Evolutionary conservation across 1,139 yeast genomes (phyloP), one percentile per base, ranked within the genome.

Genomic region (Yamadazyma conglobata): DNA sequence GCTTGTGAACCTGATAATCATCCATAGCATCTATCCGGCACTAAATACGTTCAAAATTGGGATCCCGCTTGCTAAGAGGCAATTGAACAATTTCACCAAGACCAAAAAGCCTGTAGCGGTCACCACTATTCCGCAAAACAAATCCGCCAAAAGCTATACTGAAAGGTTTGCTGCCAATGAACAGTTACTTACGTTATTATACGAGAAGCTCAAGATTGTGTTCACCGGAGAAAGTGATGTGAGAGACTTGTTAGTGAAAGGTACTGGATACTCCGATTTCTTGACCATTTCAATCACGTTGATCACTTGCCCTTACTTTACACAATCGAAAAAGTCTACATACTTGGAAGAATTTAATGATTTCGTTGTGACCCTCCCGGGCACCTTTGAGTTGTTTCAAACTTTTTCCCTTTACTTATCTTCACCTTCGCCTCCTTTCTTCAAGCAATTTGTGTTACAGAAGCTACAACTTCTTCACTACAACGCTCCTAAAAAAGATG

Each of bases 261-360:
- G 93, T 0, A 78, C 88, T 0, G 95, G 91, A 2, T 75, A 68
- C 38, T 72, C 87, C 0, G 95, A 86, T 50, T 69, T 79, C 21
- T 47, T 86, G 11, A 70, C 79, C 0, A 68, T 76, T 1, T 48
- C 82, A 0, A 56, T 79, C n/a, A 70, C 76, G 1, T 54, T 84
- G 24, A 58, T 64, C 3, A 62, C 70, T 6, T 52, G 67, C 33
- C 77, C 78, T 2, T 42, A 50, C 23, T 51, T 60, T 26, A 37
- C 37, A 7, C 26, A 31, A 8, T 22, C 30, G 1, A 30, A 30
- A 3, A 46, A 44, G 13, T n/a, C 29, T 0, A 15, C 27, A 8
- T 43, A 38, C 24, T 13, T 35, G 2, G 22, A 26, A 3, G 56
- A 50, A 14, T 45, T 41, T 21, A 35, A 34, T 3, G 22, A 26